phyloP scores from a whole-genome alignment of 768 basidiomycete genomes.

The Collybiopsis luxurians region DNA sequence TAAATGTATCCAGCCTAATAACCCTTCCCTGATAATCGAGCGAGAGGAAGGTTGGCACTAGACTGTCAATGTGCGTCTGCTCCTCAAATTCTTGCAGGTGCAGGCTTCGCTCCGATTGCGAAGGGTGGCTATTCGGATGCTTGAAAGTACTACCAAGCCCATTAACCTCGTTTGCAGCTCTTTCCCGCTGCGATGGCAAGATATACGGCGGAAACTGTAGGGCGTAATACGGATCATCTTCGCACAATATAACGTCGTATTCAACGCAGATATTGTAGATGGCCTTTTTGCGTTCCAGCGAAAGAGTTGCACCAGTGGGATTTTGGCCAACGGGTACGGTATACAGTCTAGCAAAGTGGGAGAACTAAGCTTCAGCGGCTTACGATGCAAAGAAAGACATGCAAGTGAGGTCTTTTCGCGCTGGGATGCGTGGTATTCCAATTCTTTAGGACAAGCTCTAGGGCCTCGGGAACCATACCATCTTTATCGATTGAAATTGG shows the following conservation, averaged over 20 bases:
- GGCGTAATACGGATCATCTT: slow-evolving; percentile 68
- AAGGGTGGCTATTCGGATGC: no score
- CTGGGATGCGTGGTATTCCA: slow-evolving; percentile 45
- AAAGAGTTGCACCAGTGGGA: slow-evolving; percentile 57
- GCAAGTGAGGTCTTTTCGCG: slow-evolving; percentile 42
- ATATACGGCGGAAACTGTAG: slow-evolving; percentile 29
- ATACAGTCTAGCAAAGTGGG: slow-evolving; percentile 49
- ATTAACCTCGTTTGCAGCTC: no score
- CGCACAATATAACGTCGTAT: slow-evolving; percentile 62
- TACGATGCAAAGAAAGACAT: slow-evolving; percentile 35
- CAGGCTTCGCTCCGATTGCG: no score
- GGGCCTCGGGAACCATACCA: slow-evolving; percentile 47
- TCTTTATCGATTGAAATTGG: slow-evolving; percentile 47
- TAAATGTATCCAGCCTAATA: slow-evolving; percentile 12
- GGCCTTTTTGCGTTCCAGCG: slow-evolving; percentile 48
- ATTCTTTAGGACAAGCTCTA: slow-evolving; percentile 37
- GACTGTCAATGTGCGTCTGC: slow-evolving; percentile 35
- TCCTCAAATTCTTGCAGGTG: slow-evolving; percentile 18
- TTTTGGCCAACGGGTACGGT: slow-evolving; percentile 64
- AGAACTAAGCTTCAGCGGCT: no score
- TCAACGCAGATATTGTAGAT: slow-evolving; percentile 62
- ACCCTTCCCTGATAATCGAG: slow-evolving; percentile 11
- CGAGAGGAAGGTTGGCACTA: slow-evolving; percentile 43
- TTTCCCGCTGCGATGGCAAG: slow-evolving; percentile 21
- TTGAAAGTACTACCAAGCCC: no score